phyloP scores from a whole-genome alignment of 2,329 filamentous ascomycete species.

The Trichoderma endophyticum region DNA sequence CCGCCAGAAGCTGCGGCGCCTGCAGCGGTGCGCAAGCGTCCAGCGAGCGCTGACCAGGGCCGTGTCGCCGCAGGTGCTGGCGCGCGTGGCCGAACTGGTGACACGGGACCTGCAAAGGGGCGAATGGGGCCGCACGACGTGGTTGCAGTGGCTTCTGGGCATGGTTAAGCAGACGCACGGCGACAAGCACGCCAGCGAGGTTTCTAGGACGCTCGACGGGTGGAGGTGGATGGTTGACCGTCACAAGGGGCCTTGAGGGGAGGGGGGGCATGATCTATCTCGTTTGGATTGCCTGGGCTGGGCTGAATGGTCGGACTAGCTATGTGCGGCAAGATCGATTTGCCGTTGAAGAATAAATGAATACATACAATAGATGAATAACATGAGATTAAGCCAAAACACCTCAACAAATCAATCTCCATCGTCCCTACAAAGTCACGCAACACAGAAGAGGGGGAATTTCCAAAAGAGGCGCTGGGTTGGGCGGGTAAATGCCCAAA shows the following conservation, averaged over 20 bases:
- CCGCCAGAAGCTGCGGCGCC: constrained; percentile 31
- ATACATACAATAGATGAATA: not conserved
- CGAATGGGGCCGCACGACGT: constrained; percentile 30
- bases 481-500: not conserved
- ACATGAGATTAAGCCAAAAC: not conserved
- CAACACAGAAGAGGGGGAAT: not conserved
- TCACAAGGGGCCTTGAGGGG: not conserved
- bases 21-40: constrained; percentile 28
- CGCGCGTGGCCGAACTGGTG: constrained; percentile 28
- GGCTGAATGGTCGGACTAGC: not conserved
- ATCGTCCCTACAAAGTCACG: not conserved
- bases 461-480: not conserved
- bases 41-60: constrained; percentile 25
- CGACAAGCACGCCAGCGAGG: constrained; percentile 21
- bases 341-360: not conserved
- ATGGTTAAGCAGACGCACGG: constrained; percentile 27
- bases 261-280: not conserved
- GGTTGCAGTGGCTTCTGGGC: constrained; percentile 31
- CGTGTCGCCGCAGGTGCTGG: constrained; percentile 29
- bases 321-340: not conserved
- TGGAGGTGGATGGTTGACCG: constrained; percentile 27
- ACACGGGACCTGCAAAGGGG: constrained; percentile 36
- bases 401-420: not conserved
- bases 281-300: not conserved
- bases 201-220: constrained; percentile 21